Evolutionary conservation across 176 grass and related monocot genomes (phyloP), one percentile per base, ranked within the genome.

Genomic region (Raddia distichophylla): DNA sequence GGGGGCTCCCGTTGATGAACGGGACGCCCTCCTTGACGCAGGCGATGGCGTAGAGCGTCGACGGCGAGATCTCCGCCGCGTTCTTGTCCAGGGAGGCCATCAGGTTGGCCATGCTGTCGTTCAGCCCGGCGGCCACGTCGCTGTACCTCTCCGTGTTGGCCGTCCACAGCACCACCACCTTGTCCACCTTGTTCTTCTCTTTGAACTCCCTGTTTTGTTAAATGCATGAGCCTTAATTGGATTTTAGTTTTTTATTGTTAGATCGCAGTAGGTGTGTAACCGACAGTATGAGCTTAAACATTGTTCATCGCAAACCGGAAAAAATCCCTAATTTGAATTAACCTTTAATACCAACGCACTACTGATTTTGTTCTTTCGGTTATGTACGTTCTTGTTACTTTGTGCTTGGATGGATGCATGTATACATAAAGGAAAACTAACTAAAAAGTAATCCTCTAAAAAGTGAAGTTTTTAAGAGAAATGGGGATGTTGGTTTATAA

Each of bases 81-180:
- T 94, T 80, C 58, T 86, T 87, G 17, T 87, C 86, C 13, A 94
- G 42, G 0, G 92, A 90, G 33, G 86, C 76, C 56, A 91, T n/a
- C 45, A 91, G 83, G 64, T 94, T 94, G 14, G 72, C 92, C 80
- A 61, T 87, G 1, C 89, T 94, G 62, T 94, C 89, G 63, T 94
- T 94, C 18, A 94, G 80, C 14, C 92, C 92, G 6, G 75, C 76
- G 56, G 85, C 46, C 11, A 89, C 83, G 13, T 91, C 78, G 32
- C 89, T 94, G 64, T 94, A 94, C 71, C 92, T 79, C 52, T 94
- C 92, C 0, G 89, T 94, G 50, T 94, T 94, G 3, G 89, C 92
- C 2, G 92, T 94, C 89, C 92, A 94, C 55, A 94, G 40, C 66
- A 94, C 92, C 27, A 91, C 86, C 10, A 94, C 86, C 71, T 91